Conservation (phyloP, 2,329 filamentous ascomycete genomes). For the Capronia epimyces region DNA sequence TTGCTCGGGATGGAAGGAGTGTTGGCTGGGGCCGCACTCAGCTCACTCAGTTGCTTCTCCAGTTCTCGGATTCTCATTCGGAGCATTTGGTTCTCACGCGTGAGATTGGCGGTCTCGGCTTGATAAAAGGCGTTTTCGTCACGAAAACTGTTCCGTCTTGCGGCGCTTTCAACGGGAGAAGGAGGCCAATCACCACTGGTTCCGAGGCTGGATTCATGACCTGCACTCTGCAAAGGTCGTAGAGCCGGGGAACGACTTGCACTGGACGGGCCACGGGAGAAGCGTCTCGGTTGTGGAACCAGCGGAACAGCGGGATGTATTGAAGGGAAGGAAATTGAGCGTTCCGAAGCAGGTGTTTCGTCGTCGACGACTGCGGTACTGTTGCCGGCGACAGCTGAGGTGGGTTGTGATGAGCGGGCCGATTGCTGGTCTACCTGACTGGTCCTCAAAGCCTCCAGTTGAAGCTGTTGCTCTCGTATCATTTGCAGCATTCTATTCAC, state of each 20-base stretch:
- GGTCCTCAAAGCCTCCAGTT: slow-evolving; percentile 39
- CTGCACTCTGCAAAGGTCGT: slow-evolving; percentile 30
- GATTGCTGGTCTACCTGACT: slow-evolving; percentile 30
- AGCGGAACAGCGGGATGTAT: slow-evolving; percentile 32
- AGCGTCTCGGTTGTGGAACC: slow-evolving; percentile 32
- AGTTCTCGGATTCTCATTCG: slow-evolving; percentile 45
- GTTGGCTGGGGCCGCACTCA: slow-evolving; percentile 18
- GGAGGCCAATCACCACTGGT: slow-evolving; percentile 25
- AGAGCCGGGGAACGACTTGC: slow-evolving; percentile 36
- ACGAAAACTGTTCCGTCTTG: slow-evolving; percentile 36
- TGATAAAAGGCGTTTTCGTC: slow-evolving; percentile 46
- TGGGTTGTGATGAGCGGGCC: slow-evolving; percentile 11
- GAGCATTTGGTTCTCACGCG: slow-evolving; percentile 46
- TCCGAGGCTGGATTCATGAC: slow-evolving; percentile 17
- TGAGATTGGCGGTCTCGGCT: slow-evolving; percentile 43
- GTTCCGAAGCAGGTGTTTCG: slow-evolving; percentile 41
- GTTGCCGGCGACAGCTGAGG: slow-evolving; percentile 33
- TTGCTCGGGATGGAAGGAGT: slow-evolving; percentile 25
- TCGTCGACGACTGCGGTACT: slow-evolving; percentile 41
- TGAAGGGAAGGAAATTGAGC: slow-evolving; percentile 37
- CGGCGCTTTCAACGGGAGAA: slow-evolving; percentile 28
- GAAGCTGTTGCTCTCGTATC: slow-evolving; percentile 45
- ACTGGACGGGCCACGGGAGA: slow-evolving; percentile 36
- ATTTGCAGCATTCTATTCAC: slow-evolving; percentile 48
- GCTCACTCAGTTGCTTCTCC: slow-evolving; percentile 28